Conservation (phyloP, 306 rosid genomes). For the Dryas alaskensis region DNA sequence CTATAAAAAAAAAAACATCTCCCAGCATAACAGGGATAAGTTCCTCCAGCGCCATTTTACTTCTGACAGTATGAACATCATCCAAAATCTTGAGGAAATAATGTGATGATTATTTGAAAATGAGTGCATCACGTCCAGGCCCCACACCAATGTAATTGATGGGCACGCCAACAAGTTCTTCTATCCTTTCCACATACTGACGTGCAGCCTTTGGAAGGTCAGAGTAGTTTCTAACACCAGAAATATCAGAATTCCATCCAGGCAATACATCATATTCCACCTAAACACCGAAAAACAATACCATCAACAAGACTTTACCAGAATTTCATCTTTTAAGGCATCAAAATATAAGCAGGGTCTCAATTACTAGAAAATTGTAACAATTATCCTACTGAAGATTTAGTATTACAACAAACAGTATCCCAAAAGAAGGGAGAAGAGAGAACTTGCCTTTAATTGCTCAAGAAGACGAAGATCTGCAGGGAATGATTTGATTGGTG, state of each 20-base stretch:
- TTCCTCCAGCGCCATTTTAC: conserved; percentile 26
- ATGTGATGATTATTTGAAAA: conserved; percentile 48
- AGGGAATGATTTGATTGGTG: conserved; percentile 69
- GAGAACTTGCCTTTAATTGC: conserved; percentile 60
- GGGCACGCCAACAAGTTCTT: conserved; percentile 83
- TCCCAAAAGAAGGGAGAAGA: neutral
- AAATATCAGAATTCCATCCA: conserved; percentile 86
- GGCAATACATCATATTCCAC: conserved; percentile 85
- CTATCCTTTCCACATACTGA: conserved; percentile 77
- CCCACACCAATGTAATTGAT: conserved; percentile 91
- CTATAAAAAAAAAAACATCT: neutral
- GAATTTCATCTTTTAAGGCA: neutral
- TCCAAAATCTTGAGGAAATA: neutral
- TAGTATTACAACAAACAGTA: neutral
- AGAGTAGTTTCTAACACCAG: conserved; percentile 69
- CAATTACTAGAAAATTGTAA: neutral
- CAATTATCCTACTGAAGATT: neutral
- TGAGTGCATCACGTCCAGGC: conserved; percentile 95
- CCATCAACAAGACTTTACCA: conserved; percentile 12
- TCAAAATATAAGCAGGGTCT: neutral
- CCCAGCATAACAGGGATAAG: conserved; percentile 4
- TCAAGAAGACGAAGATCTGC: conserved; percentile 83
- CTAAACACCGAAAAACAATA: conserved; percentile 37
- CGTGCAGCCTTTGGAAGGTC: conserved; percentile 88
- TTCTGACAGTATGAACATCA: conserved; percentile 25